phyloP scores from a whole-genome alignment of 2,329 filamentous ascomycete genomes.

The Diplodia seriata region DNA sequence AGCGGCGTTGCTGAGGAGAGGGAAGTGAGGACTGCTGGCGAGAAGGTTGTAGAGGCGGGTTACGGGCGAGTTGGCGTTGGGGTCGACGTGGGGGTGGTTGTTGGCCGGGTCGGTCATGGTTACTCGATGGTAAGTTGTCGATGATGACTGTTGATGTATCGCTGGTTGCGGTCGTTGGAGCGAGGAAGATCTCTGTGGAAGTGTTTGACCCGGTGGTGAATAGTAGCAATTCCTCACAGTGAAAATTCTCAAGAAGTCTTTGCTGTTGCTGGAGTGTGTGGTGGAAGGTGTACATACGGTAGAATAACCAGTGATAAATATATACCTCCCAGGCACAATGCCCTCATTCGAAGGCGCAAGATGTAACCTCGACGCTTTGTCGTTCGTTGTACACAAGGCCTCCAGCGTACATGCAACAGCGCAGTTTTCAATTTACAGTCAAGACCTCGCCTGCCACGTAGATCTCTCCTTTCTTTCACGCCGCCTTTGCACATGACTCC shows the following conservation, averaged over 20 bases:
- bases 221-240: background rate
- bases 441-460: background rate
- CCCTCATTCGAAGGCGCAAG: background rate
- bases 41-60: background rate
- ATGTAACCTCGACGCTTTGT: background rate
- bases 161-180: background rate
- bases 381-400: background rate
- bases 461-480: background rate
- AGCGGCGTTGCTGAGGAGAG: background rate
- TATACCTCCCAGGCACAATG: background rate
- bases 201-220: background rate
- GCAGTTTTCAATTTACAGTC: background rate
- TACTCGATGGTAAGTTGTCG: background rate
- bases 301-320: background rate
- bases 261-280: background rate
- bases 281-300: background rate
- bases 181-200: background rate
- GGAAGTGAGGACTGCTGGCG: too few relatives aligned
- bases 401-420: background rate
- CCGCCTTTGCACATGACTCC: background rate
- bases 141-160: background rate
- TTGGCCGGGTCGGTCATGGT: background rate
- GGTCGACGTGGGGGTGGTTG: background rate
- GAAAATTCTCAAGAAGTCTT: background rate
- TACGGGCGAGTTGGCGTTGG: background rate